phyloP scores from a whole-genome alignment of 83 land plant genomes.

The Diphasiastrum complanatum region DNA sequence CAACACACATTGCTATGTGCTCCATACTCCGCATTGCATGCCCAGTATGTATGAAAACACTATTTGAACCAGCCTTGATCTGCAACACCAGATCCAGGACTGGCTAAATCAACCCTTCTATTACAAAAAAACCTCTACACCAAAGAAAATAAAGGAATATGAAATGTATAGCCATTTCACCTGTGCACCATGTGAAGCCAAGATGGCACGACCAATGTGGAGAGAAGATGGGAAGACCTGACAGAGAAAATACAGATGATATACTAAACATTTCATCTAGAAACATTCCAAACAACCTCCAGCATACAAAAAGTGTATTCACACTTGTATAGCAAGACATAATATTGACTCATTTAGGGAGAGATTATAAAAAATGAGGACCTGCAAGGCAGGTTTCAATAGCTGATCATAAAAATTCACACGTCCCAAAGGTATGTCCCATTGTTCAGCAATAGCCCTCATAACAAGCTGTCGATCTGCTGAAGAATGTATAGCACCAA shows the following conservation, averaged over 20 bases:
- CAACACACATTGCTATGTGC: conserved; percentile 66
- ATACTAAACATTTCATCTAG: not conserved
- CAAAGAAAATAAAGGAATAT: conserved; percentile 1
- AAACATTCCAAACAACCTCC: no score
- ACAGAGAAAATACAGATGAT: not conserved
- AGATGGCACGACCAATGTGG: conserved; percentile 23
- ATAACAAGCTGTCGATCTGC: conserved; percentile 45
- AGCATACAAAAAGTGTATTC: no score
- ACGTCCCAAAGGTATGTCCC: conserved; percentile 43
- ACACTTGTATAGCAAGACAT: no score
- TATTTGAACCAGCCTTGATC: conserved; percentile 19
- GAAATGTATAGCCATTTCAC: not conserved
- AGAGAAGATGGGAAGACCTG: conserved; percentile 19
- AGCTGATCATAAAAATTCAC: conserved; percentile 32
- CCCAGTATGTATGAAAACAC: conserved; percentile 59
- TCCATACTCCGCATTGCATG: conserved; percentile 65
- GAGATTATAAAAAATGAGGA: conserved; percentile 10
- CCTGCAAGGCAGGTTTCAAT: conserved; percentile 65
- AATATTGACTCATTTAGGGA: no score
- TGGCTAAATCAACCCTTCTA: not conserved
- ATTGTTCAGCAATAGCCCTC: conserved; percentile 54
- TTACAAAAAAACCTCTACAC: not conserved
- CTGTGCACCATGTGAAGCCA: not conserved
- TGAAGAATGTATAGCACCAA: conserved; percentile 37
- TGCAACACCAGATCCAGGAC: not conserved